Base-by-base conservation (phyloP, 495 filamentous ascomycete species). In the Penicillium silybi region DNA sequence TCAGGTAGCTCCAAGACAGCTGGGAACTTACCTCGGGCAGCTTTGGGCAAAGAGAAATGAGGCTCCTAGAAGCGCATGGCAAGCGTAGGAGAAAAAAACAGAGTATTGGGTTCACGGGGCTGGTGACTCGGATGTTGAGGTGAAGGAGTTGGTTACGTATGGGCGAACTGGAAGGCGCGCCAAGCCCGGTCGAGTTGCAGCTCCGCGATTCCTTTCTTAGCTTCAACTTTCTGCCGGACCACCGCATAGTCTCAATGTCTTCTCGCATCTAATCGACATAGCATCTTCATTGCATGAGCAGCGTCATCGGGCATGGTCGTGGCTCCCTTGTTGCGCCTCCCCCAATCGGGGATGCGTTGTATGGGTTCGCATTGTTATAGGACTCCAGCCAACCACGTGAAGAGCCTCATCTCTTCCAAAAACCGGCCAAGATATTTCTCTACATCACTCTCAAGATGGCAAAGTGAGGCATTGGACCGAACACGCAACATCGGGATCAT, bases 401-500 rank as follows among this genome's bases (percentile, higher is more conserved):
- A 49, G 48, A 54, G 52, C 35, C 42, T 19, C 8, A 29, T 57
- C 23, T 48, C 38, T 13, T 20, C 52, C 13, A 34, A 52, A 48
- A 20, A 37, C 50, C n/a, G 52, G 48, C 29, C 29, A 13, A 32
- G 29, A 32, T 52, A 41, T 11, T 70, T 72, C 20, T 69, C 72
- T 0, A 69, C 64, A 1, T 50, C 54, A 6, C 17, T 52, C 0
- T 27, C 61, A 3, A 62, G 43, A 54, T 59, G 50, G 22, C 62
- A 71, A 43, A 53, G 46, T 11, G 64, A 67, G 13, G 54, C 68
- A 44, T 66, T 86, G 20, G 71, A 74, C 39, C 78, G 70, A 42
- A 93, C 92, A 44, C 79, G 93, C 53, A 99, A 99, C 65, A 97
- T 99, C 71, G 95, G 95, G 35, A 99, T 99, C 54, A 96, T 99